Conservation (phyloP, 108 stramenopile species). For the Discostella stelligeroides region DNA sequence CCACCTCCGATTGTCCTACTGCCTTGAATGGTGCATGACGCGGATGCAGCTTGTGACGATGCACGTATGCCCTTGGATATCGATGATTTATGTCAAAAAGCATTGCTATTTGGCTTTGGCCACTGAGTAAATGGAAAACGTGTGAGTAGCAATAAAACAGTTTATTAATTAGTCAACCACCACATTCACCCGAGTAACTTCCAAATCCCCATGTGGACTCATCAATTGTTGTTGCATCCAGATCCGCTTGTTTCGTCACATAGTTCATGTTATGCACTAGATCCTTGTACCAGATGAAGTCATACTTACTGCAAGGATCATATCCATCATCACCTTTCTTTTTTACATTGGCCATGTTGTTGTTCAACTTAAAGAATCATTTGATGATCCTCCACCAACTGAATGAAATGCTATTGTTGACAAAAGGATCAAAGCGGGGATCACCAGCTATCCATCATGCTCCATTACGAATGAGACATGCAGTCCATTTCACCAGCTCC, state of each 20-base stretch:
- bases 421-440: neutral
- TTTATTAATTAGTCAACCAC: slow-evolving; percentile 1
- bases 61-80: too few relatives aligned
- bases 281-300: neutral
- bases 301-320: slow-evolving; percentile 14
- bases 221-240: neutral
- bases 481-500: neutral
- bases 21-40: neutral
- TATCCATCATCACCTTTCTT: slow-evolving; percentile 2
- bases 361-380: slow-evolving; percentile 7
- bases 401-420: neutral
- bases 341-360: neutral
- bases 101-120: slow-evolving; percentile 10
- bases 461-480: slow-evolving; percentile 5
- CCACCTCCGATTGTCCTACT: too few relatives aligned
- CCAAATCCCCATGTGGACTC: slow-evolving; percentile 15
- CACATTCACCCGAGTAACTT: neutral
- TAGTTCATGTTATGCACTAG: slow-evolving; percentile 15
- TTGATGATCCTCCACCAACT: neutral
- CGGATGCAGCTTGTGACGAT: slow-evolving; percentile 2
- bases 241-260: neutral
- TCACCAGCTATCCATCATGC: neutral
- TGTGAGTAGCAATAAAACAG: neutral
- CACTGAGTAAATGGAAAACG: too few relatives aligned
- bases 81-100: neutral